Base-by-base conservation (phyloP, 2,329 filamentous ascomycete species). In the Ceratocystiopsis brevicomis region DNA sequence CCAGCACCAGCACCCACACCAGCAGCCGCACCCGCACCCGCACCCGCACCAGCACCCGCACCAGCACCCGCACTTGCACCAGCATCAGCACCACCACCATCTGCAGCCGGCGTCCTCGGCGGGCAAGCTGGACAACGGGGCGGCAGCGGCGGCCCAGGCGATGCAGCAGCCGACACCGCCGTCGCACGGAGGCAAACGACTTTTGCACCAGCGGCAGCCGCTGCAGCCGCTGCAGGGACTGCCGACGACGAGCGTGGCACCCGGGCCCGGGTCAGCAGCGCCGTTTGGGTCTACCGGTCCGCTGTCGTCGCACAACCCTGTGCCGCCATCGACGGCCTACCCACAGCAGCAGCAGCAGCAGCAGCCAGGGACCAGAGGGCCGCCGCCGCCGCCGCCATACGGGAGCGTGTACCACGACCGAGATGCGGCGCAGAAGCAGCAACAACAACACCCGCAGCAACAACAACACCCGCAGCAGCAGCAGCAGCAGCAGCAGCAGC, bases 401-500 rank as follows among this genome's bases (percentile, higher is more conserved):
- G 33, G 33, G 33, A 5, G 2, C 13, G 13, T 15, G 13, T 34
- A 34, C 33, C 33, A 34, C 33, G 33, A 37, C 34, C 35, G 36
- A 15, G 33, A 15, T 14, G 34, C 21, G n/a, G 30, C 35, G 4
- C 44, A 19, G 38, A 49, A 61, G 16, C 55, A 61, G 12, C 61
- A 13, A 14, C 39, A 6, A n/a, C n/a, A 16, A 14, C 40, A 37
- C 14, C 5, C 6, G 17, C 30, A 15, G 21, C 21, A 21, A 21
- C 21, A 21, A 15, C n/a, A n/a, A n/a, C n/a, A n/a, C n/a, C n/a
- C 58, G 40, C 61, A 62, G 49, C 51, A 48, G 40, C 50, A 52
- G 40, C 46, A 38, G 44, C 44, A 38, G 6, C 43, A 39, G 42
- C 39, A 21, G 19, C 42, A 13, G 16, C 39, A 6, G 30, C n/a